Evolutionary conservation across 305 asterid species (phyloP).

Genomic region (Andrographis paniculata): DNA sequence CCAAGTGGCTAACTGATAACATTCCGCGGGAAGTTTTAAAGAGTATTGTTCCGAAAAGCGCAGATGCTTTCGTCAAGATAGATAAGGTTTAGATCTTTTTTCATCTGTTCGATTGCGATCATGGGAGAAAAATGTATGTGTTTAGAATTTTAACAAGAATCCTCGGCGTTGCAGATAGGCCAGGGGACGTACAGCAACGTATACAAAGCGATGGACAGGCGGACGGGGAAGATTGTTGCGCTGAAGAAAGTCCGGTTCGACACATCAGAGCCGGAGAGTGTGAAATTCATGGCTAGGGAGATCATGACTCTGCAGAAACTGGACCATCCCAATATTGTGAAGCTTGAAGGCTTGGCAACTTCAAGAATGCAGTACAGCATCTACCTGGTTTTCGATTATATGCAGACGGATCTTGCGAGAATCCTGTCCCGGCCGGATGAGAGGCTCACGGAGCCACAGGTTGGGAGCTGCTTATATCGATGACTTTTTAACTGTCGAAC

Average conservation of each 20-base stretch:
- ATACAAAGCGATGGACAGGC: constrained; percentile 46
- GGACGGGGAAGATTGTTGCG: constrained; percentile 43
- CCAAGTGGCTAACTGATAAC: constrained; percentile 63
- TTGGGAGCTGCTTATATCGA: constrained; percentile 10
- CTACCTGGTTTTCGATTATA: constrained; percentile 45
- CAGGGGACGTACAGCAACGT: constrained; percentile 60
- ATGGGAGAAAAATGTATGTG: background rate
- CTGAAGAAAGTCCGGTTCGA: constrained; percentile 53
- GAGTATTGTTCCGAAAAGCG: constrained; percentile 60
- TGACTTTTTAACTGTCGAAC: background rate
- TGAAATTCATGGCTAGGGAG: constrained; percentile 65
- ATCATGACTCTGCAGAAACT: constrained; percentile 38
- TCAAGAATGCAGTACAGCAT: constrained; percentile 61
- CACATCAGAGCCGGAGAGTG: constrained; percentile 54
- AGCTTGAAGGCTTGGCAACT: constrained; percentile 56
- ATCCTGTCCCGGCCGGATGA: constrained; percentile 38
- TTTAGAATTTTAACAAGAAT: background rate
- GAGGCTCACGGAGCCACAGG: constrained; percentile 57
- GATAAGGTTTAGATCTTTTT: constrained; percentile 40
- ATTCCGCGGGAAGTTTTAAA: constrained; percentile 48
- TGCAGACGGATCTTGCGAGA: constrained; percentile 42
- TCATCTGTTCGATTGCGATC: background rate
- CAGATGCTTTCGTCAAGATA: constrained; percentile 69
- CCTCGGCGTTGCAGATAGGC: constrained; percentile 33
- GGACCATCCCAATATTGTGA: constrained; percentile 58